Base-by-base conservation (phyloP, 2,329 filamentous ascomycete genomes). In the Aspergillus piperis region DNA sequence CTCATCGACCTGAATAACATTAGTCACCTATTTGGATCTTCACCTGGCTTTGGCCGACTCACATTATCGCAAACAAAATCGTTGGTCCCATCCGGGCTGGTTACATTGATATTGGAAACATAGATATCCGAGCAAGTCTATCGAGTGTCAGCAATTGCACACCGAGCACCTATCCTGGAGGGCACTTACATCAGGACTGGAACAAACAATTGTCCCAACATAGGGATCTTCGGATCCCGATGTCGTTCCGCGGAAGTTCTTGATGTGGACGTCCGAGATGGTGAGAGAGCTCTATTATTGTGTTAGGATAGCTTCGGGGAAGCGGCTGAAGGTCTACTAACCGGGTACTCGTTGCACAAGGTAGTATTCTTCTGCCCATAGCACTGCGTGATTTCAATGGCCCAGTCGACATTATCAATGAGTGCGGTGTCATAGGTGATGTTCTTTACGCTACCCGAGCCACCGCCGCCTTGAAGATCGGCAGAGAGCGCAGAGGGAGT, bases 401-500 rank as follows among this genome's bases (percentile, higher is more conserved):
- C 84, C 67, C 86, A 87, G 69, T 89, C 87, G 62, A 88, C 86
- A 62, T 89, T 88, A 38, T 80, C 73, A 61, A 87, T 79, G 39
- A 76, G 70, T 77, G 90, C 87, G 3, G 78, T 81, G 59, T 89
- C 84, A 70, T 88, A 90, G 1, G 87, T 90, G 62, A 90, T 82
- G 70, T 90, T 90, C 59, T 80, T 81, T 50, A 90, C 88, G 41
- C 79, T 77, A 25, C 88, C 86, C 5, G 73, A 74, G 39, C 87
- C 87, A 17, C 87, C 88, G n/a, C 88, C 87, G 6, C 88, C 88
- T 67, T 86, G 84, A 0, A 89, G 80, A 58, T 87, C 84, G 17
- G 82, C 84, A 17, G 84, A 84, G 3, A 88, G 75, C 0, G 82
- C 81, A 2, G 83, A 81, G 3, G 80, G 67, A 17, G 81, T 68